Base-by-base conservation (phyloP, 164 flowering plant genomes). In the Magnolia kwangsiensis region DNA sequence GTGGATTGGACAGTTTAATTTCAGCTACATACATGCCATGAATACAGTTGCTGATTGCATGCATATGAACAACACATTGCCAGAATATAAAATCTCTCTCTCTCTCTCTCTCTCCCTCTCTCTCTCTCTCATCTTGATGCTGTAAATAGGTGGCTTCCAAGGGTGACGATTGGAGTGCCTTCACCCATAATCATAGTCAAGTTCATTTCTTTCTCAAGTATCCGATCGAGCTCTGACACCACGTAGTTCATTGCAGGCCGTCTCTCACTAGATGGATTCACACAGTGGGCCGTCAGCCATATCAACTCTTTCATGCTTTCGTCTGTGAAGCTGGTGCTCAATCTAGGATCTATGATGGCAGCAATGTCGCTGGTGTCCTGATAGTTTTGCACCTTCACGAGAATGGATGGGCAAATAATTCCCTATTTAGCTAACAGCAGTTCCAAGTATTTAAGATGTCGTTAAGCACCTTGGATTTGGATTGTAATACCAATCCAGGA, bases 101-200 rank as follows among this genome's bases (percentile, higher is more conserved):
- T 55, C 61, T 55, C 61, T 55, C 61, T 55, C 59, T 55, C 59
- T 55, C 59, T 55, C n/a, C n/a, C 61, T 55, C 61, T 55, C 61
- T 55, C 61, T 55, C 61, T 67, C 71, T 71, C 67, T 87, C 78
- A 91, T 82, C 88, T 82, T 24, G 85, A 77, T 16, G 93, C 72
- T 83, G 78, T 86, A 76, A 94, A 94, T 31, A 95, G 81, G 61
- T 90, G 90, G 84, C 98, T 95, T 82, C 94, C 98, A 8, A 89
- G 96, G 29, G 84, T 89, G 75, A 95, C 96, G 21, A 81, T 87
- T 0, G 95, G 87, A 64, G 90, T 89, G 75, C 90, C 93, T 86
- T 91, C 97, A 45, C 96, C 98, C 93, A 91, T 88, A 50, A 90
- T 67, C 27, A 94, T 88, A 0, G 98, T 94, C 88, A 89, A 84